Evolutionary conservation across 1,139 yeast species (phyloP).

Genomic region (Martiniozyma asiatica): DNA sequence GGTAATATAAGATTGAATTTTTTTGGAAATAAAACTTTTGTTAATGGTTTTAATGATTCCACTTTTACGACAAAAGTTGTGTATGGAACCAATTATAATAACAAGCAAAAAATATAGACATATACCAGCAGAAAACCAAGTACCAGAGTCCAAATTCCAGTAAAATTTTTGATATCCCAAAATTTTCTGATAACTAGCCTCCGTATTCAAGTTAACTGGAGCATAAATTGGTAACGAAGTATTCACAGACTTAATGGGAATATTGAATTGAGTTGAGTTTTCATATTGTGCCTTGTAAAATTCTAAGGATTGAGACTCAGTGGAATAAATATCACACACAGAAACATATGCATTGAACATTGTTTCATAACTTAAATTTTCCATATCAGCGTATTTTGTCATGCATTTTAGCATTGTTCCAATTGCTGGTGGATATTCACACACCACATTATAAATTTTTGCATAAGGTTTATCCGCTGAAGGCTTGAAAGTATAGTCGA

Average conservation of each 20-base stretch:
- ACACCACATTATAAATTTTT: no score
- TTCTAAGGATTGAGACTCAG: no score
- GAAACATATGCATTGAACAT: conserved; percentile 1
- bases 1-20: conserved; percentile 7
- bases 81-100: conserved; percentile 6
- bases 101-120: conserved; percentile 7
- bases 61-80: conserved; percentile 6
- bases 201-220: conserved; percentile 7
- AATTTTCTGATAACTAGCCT: neutral
- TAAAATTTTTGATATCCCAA: conserved; percentile 3
- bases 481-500: no score
- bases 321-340: no score
- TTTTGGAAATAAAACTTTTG: conserved; percentile 3
- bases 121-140: conserved; percentile 10
- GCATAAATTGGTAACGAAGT: conserved; percentile 4
- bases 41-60: conserved; percentile 4
- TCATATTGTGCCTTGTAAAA: conserved; percentile 3
- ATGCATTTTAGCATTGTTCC: conserved; percentile 19
- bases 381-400: conserved; percentile 1
- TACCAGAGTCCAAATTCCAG: conserved; percentile 8
- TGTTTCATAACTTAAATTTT: neutral
- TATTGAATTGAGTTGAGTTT: conserved; percentile 8
- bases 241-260: conserved; percentile 1
- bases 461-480: no score
- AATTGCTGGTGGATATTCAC: conserved; percentile 16